phyloP scores from a whole-genome alignment of 1,284 basidiomycete genomes.

The Sanghuangporus weigelae region DNA sequence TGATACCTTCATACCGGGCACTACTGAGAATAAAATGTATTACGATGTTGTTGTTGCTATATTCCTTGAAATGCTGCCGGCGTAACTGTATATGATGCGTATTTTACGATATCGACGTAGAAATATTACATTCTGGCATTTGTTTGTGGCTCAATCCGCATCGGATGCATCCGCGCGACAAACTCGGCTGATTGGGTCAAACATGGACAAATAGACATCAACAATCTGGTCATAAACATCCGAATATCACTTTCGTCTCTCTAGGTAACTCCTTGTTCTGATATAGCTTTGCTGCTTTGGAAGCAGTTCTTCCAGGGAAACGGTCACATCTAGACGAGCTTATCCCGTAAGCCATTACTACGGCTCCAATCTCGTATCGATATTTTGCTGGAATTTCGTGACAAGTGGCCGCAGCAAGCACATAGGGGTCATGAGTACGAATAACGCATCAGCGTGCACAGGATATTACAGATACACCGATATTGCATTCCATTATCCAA shows the following conservation, averaged over 20 bases:
- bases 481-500: constrained; percentile 68
- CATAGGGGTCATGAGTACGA: constrained; percentile 14
- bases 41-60: background rate
- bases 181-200: background rate
- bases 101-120: background rate
- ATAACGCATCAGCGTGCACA: constrained; percentile 30
- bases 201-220: background rate
- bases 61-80: background rate
- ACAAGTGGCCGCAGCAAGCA: too few species aligned
- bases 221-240: background rate
- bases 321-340: too few species aligned
- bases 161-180: background rate
- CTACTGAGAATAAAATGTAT: too few species aligned
- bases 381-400: too few species aligned
- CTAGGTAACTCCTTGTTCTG: too few species aligned
- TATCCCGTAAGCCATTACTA: too few species aligned
- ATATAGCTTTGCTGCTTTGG: too few species aligned
- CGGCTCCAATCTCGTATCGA: too few species aligned
- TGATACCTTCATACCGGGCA: too few species aligned
- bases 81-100: background rate
- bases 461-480: constrained; percentile 79
- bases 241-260: background rate
- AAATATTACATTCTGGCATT: background rate
- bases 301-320: too few species aligned
- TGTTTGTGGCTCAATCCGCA: background rate